Evolutionary conservation across 2,329 filamentous ascomycete species (phyloP).

Genomic region (Hysterium pulicare): DNA sequence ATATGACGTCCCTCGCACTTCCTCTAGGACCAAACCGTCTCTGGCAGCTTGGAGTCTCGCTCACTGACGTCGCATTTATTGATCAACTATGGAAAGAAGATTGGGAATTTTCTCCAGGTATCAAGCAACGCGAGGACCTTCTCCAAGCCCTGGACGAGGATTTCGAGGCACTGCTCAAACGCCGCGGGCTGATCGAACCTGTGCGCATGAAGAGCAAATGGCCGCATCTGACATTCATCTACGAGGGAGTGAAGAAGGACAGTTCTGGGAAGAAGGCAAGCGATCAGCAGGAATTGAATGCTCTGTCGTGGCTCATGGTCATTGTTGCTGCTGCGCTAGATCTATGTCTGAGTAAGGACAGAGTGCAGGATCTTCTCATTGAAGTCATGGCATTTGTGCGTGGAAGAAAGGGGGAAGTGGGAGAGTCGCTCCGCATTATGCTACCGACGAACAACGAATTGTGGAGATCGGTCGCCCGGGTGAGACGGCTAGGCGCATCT

Average conservation of each 20-base stretch:
- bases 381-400: neutral
- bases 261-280: too few relatives aligned
- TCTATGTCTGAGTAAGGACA: neutral
- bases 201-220: neutral
- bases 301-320: too few relatives aligned
- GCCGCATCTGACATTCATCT: neutral
- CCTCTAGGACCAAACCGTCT: too few relatives aligned
- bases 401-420: neutral
- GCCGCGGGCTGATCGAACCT: neutral
- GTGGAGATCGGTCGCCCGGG: neutral
- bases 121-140: neutral
- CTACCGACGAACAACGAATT: neutral
- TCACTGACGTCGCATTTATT: neutral
- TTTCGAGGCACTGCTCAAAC: neutral
- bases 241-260: too few relatives aligned
- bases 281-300: too few relatives aligned
- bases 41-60: neutral
- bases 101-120: neutral
- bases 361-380: neutral
- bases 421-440: neutral
- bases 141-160: neutral
- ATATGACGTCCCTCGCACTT: too few relatives aligned
- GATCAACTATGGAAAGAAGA: neutral
- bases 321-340: neutral
- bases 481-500: neutral